Conservation (phyloP, 2,329 filamentous ascomycete genomes). For the Colletotrichum ledebouriae region DNA sequence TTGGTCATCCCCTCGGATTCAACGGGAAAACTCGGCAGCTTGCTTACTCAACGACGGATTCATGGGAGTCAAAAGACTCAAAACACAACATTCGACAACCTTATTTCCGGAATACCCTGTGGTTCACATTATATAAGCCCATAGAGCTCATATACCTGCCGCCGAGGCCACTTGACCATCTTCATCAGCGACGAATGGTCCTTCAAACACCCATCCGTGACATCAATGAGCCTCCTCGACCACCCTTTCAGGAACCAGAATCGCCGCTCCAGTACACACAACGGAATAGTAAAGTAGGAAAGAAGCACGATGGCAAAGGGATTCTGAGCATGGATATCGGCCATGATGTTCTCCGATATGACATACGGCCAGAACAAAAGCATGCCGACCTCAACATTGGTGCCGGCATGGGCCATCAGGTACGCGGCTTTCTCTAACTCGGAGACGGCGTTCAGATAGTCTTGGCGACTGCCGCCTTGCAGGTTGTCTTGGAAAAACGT, state of each 20-base stretch:
- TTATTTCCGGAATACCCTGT: no score
- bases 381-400: slow-evolving; percentile 45
- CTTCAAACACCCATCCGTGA: slow-evolving; percentile 42
- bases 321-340: slow-evolving; percentile 46
- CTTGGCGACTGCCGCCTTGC: slow-evolving; percentile 26
- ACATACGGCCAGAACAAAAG: slow-evolving; percentile 47
- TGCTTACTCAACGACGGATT: no score
- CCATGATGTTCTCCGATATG: slow-evolving; percentile 46
- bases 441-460: slow-evolving; percentile 44
- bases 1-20: no score
- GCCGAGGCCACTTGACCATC: slow-evolving; percentile 30
- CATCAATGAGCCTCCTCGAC: slow-evolving; percentile 44
- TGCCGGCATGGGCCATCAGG: slow-evolving; percentile 45
- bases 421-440: slow-evolving; percentile 43
- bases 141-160: slow-evolving; percentile 26
- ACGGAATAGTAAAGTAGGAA: slow-evolving; percentile 46
- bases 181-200: not conserved
- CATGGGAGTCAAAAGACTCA: no score
- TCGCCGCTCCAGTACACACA: slow-evolving; percentile 46
- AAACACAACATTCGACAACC: no score
- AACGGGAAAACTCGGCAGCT: no score
- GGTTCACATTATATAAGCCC: not conserved
- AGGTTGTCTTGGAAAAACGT: slow-evolving; percentile 17
- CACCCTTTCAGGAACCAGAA: slow-evolving; percentile 49
- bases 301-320: slow-evolving; percentile 48